Base-by-base conservation (phyloP, 2,329 filamentous ascomycete genomes). In the Graphilbum ipis-grandicollis region DNA sequence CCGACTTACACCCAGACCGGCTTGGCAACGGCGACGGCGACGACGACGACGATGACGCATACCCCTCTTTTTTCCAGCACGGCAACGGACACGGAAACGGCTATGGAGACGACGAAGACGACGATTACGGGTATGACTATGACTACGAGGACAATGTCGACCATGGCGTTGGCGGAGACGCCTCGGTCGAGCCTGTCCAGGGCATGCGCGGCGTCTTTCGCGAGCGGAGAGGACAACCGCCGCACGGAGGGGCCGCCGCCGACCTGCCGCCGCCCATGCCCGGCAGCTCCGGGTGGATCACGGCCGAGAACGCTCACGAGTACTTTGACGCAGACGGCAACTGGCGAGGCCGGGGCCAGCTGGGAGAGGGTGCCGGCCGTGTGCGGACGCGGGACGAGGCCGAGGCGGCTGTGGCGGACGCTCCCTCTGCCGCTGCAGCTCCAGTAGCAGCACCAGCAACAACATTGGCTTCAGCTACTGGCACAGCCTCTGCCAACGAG, bases 301-400 rank as follows among this genome's bases (percentile, higher is more conserved):
- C 88, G 14, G 80, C 82, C 9, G 88, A 93, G 39, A 96, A 94
- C 48, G 76, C 93, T 52, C 65, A 79, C 44, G 71, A 93, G 46
- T 93, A 75, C 50, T 81, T 90, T 55, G 81, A 90, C 47, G 75
- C 69, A 43, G 68, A 85, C 9, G 83, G 83, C 3, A 85, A 88
- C 50, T 88, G 79, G 70, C 78, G 80, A 44, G 69, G 61, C 1
- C 57, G 51, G 9, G 56, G 57, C 10, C 64, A 62, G 38, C 58
- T 78, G 17, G 76, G 76, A 32, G 74, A 75, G 39, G 75, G 76
- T 9, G 75, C 71, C 2, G 75, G 75, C 19, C 65, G 68, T 40
- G 65, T 68, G 31, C 63, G 70, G 38, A 60, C 47, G 2, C 58
- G 59, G 13, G 68, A 68, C 34, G 75, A 75, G 44, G 53, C 62